phyloP scores from a whole-genome alignment of 169 alveolate genomes.

The Plasmodium blacklocki region DNA sequence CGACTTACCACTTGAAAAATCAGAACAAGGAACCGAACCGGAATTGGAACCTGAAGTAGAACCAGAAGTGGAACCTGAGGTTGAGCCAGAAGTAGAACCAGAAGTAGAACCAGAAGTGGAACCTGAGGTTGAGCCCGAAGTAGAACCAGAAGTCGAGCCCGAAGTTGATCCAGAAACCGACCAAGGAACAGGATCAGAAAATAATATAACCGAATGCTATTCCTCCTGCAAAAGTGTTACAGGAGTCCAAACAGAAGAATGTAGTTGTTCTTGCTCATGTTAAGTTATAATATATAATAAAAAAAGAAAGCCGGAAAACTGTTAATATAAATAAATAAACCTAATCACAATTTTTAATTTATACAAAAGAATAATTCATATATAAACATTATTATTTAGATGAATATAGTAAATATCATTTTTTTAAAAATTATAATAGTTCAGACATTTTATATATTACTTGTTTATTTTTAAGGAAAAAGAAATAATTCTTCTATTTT shows the following conservation, averaged over 20 bases:
- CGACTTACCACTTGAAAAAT: background rate
- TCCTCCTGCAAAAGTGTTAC: constrained; percentile 70
- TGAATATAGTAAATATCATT: too few species aligned
- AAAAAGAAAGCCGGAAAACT: background rate
- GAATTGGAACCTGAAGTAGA: constrained; percentile 16
- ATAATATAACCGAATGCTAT: constrained; percentile 35
- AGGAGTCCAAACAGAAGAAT: constrained; percentile 73
- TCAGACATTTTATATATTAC: too few species aligned
- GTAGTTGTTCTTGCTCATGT: constrained; percentile 70
- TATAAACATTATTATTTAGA: too few species aligned
- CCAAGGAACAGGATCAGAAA: background rate
- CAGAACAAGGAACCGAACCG: constrained; percentile 4
- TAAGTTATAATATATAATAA: constrained; percentile 21
- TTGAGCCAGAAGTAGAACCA: background rate
- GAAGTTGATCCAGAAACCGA: constrained; percentile 4
- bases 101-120: background rate
- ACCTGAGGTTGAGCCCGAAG: background rate
- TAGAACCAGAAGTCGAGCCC: background rate
- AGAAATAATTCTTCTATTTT: too few species aligned
- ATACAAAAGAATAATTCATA: background rate
- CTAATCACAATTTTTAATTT: background rate
- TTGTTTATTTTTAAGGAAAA: too few species aligned
- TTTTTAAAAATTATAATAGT: too few species aligned
- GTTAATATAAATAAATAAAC: background rate
- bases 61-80: constrained; percentile 8